These are phyloP conservation scores for Caloboletus firmus DNA, from an alignment of 1,284 basidiomycete species.

Conservation along the genomic window DNA sequence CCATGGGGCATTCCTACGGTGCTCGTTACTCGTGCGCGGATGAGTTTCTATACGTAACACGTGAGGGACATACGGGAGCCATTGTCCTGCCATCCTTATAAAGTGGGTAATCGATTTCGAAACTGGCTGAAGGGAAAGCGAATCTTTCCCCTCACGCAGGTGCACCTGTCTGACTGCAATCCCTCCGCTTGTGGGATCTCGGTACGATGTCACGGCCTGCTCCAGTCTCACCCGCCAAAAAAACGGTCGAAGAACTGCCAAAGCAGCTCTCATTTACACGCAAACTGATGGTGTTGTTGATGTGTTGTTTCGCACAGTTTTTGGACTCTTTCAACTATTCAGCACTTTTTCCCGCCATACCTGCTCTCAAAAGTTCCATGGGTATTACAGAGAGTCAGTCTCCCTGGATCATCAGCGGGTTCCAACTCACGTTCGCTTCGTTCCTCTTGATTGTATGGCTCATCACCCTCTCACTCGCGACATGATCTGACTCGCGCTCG, in stretches of 20 bases:
- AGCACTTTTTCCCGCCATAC: conserved; percentile 46
- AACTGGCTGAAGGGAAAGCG: neutral
- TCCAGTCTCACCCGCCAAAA: conserved; percentile 20
- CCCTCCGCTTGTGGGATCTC: neutral
- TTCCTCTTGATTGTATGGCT: conserved; percentile 41
- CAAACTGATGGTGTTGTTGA: conserved; percentile 37
- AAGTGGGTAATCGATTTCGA: neutral
- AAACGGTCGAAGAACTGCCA: conserved; percentile 23
- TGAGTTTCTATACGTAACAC: neutral
- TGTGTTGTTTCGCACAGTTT: conserved; percentile 48
- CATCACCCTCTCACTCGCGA: conserved; percentile 14
- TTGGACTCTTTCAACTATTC: conserved; percentile 51
- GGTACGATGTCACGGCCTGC: conserved; percentile 12
- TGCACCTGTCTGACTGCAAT: neutral
- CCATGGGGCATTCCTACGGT: neutral
- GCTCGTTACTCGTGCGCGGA: neutral
- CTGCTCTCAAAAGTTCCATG: conserved; percentile 20
- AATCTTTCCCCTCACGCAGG: neutral
- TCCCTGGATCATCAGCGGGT: conserved; percentile 41
- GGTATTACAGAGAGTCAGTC: conserved; percentile 62
- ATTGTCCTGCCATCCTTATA: neutral
- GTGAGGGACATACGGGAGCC: neutral
- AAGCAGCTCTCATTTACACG: conserved; percentile 24
- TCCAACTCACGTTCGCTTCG: conserved; percentile 44
- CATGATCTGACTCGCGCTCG: conserved; percentile 8